Evolutionary conservation across 179 eudicot genomes (phyloP).

Genomic region (Heliamphora pulchella): DNA sequence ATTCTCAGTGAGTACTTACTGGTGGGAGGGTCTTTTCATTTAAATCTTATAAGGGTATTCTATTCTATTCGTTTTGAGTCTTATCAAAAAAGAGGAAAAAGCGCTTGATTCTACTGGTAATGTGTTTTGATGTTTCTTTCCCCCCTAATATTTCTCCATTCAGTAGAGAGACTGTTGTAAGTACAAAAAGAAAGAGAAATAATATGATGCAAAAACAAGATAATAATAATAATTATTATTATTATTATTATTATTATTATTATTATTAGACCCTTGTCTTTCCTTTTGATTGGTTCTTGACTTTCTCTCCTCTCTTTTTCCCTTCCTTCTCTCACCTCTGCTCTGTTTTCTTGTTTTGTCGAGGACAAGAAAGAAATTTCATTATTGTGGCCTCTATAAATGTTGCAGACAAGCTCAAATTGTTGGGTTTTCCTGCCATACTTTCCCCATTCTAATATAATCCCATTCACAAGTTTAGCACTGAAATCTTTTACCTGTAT

Average conservation of each 20-base stretch:
- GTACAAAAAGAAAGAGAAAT: neutral
- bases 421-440: conserved; percentile 20
- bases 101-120: too few species aligned
- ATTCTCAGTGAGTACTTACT: neutral
- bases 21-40: neutral
- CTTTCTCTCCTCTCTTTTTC: neutral
- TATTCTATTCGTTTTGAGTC: conserved; percentile 11
- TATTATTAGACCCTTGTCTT: neutral
- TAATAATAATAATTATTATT: too few species aligned
- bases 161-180: neutral
- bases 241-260: too few species aligned
- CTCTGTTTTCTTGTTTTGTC: conserved; percentile 11
- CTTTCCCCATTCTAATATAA: neutral
- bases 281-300: neutral
- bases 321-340: neutral
- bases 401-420: conserved; percentile 20
- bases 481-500: neutral
- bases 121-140: neutral
- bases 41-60: neutral
- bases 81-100: conserved; percentile 1
- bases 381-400: conserved; percentile 22
- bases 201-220: too few species aligned
- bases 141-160: neutral
- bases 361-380: neutral
- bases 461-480: neutral